Evolutionary conservation across 2,329 filamentous ascomycete species (phyloP).

Genomic region (Cylindrodendrum hubeiense): DNA sequence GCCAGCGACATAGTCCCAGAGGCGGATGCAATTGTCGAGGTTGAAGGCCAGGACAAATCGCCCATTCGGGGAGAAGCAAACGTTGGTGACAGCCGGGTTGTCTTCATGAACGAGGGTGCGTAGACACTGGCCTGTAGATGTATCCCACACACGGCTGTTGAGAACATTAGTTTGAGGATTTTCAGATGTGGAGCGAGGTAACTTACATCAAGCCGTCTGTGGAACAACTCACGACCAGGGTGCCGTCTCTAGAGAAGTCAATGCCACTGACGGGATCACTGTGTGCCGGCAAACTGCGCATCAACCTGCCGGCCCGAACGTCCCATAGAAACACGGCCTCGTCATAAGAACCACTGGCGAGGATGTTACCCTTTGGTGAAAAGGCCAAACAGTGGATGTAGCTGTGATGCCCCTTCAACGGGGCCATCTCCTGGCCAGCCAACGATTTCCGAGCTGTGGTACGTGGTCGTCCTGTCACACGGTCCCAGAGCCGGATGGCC

Average conservation of each 20-base stretch:
- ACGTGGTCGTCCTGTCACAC: slow-evolving; percentile 69
- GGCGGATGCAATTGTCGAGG: slow-evolving; percentile 86
- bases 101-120: slow-evolving; percentile 97
- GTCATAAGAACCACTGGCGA: slow-evolving; percentile 95
- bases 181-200: not conserved
- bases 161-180: slow-evolving; percentile 28
- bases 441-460: slow-evolving; percentile 56
- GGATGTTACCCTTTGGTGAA: slow-evolving; percentile 97
- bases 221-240: slow-evolving; percentile 90
- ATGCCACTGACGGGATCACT: slow-evolving; percentile 95
- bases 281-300: slow-evolving; percentile 93
- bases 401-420: slow-evolving; percentile 90
- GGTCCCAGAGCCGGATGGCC: slow-evolving; percentile 92
- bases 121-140: slow-evolving; percentile 92
- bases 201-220: slow-evolving; percentile 88
- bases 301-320: slow-evolving; percentile 85
- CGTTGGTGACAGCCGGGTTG: slow-evolving; percentile 88
- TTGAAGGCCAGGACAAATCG: slow-evolving; percentile 93
- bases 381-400: slow-evolving; percentile 96
- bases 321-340: slow-evolving; percentile 99
- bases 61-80: slow-evolving; percentile 94
- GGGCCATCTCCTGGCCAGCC: slow-evolving; percentile 59
- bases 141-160: slow-evolving; percentile 89
- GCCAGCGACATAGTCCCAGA: slow-evolving; percentile 96
- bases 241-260: slow-evolving; percentile 93